Evolutionary conservation across 75 land plant species (phyloP), one percentile per base, ranked within the genome.

Genomic region (Pseudotsuga menziesii): DNA sequence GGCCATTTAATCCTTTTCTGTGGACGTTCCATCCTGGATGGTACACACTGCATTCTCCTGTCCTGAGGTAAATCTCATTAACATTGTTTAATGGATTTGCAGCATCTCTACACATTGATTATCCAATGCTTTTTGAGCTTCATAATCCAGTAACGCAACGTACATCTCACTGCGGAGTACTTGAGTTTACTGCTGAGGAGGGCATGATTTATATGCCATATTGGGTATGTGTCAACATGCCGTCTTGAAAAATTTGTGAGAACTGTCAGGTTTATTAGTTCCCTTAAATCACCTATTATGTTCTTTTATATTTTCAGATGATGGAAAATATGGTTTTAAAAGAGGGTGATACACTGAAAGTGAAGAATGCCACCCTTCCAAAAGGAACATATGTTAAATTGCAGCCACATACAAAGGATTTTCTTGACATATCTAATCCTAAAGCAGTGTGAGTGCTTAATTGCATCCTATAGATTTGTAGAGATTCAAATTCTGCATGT

Each of bases 351-450:
- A 76, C 86, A 73, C 91, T 97, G 36, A 81, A 77, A 56, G 91
- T 97, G 64, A 94, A 91, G 78, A 94, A 92, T 87, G 99, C 86
- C 15, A 89, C 93, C n/a, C 85, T 97, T 15, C 93, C 92, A 0
- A 97, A 94, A 84, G 99, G 95, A 44, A 89, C 90, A 20, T 97
- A 92, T 82, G 93, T 97, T 55, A 97, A 97, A 63, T 72, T 97
- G 72, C 99, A 94, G 84, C 99, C 98, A 0, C 99, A 97, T 73
- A 94, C 98, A 16, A 90, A 79, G 83, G 99, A 94, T 72, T 97
- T 97, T 78, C 81, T 94, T 76, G 98, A 97, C 78, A 92, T 97
- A 2, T 92, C 99, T n/a, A 94, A 97, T 62, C 98, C 98, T 17
- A 97, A 92, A 82, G 95, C 98, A 78, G 94, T 97, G 98, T 94